phyloP scores from a whole-genome alignment of 2,329 filamentous ascomycete genomes.

The Arthrobotrys musiformis region DNA sequence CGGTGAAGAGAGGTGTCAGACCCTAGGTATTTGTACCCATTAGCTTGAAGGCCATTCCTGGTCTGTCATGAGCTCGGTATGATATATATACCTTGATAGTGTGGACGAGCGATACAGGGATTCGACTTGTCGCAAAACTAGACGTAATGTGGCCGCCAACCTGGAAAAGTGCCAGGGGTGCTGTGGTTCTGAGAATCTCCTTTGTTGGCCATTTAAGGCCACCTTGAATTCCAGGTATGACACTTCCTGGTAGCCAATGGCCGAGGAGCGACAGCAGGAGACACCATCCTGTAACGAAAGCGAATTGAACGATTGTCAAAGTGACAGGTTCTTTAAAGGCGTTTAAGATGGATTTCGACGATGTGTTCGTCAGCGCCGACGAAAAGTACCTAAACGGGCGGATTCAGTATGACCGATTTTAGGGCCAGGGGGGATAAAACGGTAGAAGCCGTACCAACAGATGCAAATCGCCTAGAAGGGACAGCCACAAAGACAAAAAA shows the following conservation, averaged over 20 bases:
- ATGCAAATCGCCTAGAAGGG: conserved; percentile 45
- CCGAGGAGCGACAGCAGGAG: conserved; percentile 81
- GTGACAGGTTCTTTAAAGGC: conserved; percentile 95
- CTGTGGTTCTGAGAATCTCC: conserved; percentile 84
- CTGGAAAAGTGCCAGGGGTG: conserved; percentile 93
- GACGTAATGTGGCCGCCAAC: conserved; percentile 92
- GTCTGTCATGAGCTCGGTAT: neutral
- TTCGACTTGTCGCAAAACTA: conserved; percentile 91
- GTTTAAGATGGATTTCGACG: conserved; percentile 97
- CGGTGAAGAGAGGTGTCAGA: conserved; percentile 92
- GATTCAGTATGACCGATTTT: conserved; percentile 53
- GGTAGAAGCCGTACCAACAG: conserved; percentile 40
- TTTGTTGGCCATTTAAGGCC: conserved; percentile 82
- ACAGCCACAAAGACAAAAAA: neutral
- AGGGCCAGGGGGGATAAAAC: neutral
- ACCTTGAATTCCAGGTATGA: conserved; percentile 81
- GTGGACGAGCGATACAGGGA: conserved; percentile 95
- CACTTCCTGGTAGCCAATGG: conserved; percentile 72
- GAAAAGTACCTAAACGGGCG: conserved; percentile 80
- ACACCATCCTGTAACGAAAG: conserved; percentile 89
- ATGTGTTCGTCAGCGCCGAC: conserved; percentile 95
- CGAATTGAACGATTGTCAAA: conserved; percentile 95
- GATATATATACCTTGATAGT: conserved; percentile 78
- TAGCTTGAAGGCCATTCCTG: conserved; percentile 6
- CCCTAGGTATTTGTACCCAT: conserved; percentile 65